Evolutionary conservation across 1,284 basidiomycete species (phyloP), one percentile per base, ranked within the genome.

Genomic region (Malassezia arunalokei): DNA sequence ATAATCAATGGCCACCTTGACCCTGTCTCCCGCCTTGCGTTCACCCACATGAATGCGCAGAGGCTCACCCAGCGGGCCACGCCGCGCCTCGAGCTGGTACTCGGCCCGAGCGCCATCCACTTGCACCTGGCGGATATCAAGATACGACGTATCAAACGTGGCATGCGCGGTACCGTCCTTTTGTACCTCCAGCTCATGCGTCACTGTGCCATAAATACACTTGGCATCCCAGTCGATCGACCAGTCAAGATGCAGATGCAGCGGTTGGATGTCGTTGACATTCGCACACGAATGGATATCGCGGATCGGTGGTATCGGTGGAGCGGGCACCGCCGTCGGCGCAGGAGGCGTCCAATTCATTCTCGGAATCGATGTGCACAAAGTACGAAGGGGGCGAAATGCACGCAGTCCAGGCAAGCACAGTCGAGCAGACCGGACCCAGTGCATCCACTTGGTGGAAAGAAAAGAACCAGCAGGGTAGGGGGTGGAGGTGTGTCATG

Each of bases 141-240:
- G 77, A 66, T 83, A 83, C 30, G 77, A 79, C 0, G 86, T 84
- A 74, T 95, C 91, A 51, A 95, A 80, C 78, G 86, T 76, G 38
- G 86, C 81, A 71, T 83, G 76, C 20, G 78, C 73, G 14, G 86
- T 80, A n/a, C 76, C 78, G 56, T 82, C 78, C 57, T 79, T 76
- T 48, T 79, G 77, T 28, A 83, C 79, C 33, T 76, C 72, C 42
- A 94, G 73, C 20, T 76, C 78, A 73, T 90, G 85, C 0, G 78
- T 80, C 14, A 81, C 87, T 27, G 78, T 79, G 1, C 91, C 91
- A n/a, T 75, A 75, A 62, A 96, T 80, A 52, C 79, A 75, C 65
- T 82, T 76, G 8, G 76, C 70, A 1, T 79, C 69, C 76, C 89
- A 96, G 75, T 95, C 83, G 60, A 96, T 77, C 1, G 66, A 75